Base-by-base conservation (phyloP, 2,329 filamentous ascomycete genomes). In the Clarireedia paspali region DNA sequence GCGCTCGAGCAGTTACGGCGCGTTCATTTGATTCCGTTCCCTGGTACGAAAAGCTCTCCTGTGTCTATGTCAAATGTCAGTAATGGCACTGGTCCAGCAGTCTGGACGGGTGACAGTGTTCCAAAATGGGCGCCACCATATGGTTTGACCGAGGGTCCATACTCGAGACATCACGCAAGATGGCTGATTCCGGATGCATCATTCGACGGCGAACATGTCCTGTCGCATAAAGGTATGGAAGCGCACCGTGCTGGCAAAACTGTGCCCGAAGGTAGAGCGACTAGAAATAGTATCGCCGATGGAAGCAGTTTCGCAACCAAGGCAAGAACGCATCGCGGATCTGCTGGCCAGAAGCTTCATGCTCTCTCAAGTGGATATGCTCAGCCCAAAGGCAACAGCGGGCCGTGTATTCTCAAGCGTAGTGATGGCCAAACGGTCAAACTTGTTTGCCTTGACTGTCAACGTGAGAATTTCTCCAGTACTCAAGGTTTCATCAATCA, bases 401-500 rank as follows among this genome's bases (percentile, higher is more conserved):
- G 89, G 4, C 90, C 91, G 56, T 89, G 91, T 71, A 79, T 94
- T 62, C 79, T 96, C 69, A 91, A 90, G 73, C 87, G 91, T 65
- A 85, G 87, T 20, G 91, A 97, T 72, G 89, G 89, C 55, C 80
- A 89, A 67, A 84, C 86, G 61, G 92, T 97, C 61, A 95, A 95
- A 72, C 80, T 97, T 49, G 87, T 95, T 60, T 99, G 94, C 75
- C 73, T 88, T 57, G 88, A 94, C 70, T 97, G 94, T 72, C 80
- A 90, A 50, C 82, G 92, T 61, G 89, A 90, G 70, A 89, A 96
- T 70, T 97, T 97, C 68, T 91, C 88, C 55, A 97, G 91, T 74
- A 95, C 91, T 0, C 94, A 97, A 71, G 94, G 94, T n/a, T 97
- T 97, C 73, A 94, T 99, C 74, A 99, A 99, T 68, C 94, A 99